These are phyloP conservation scores for Alternaria dauci DNA, from an alignment of 2,329 filamentous ascomycete species.

Conservation along the genomic window DNA sequence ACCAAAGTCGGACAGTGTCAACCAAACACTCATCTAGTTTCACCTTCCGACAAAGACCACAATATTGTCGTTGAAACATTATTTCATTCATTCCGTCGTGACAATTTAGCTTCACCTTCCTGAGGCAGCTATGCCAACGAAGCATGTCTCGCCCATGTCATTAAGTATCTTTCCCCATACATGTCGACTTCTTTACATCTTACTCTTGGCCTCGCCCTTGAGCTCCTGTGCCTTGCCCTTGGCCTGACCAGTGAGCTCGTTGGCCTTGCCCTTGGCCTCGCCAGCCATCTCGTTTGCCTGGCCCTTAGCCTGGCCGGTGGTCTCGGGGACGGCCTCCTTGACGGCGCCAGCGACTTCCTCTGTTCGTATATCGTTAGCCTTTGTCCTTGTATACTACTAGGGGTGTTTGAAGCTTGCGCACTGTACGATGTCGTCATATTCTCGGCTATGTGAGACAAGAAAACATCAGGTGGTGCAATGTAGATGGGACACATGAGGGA, in stretches of 20 bases:
- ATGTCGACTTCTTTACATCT: constrained; percentile 41
- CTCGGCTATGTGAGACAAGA: constrained; percentile 8
- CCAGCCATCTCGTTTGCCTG: constrained; percentile 53
- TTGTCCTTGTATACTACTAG: neutral
- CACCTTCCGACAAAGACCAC: neutral
- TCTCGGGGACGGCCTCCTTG: constrained; percentile 46
- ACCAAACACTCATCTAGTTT: neutral
- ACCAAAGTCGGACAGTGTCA: neutral
- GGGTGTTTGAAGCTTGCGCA: neutral
- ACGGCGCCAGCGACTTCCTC: constrained; percentile 60
- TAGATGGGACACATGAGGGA: neutral
- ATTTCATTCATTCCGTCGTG: constrained; percentile 6
- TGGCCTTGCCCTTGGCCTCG: constrained; percentile 55
- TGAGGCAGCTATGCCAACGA: neutral
- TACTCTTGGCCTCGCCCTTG: constrained; percentile 58
- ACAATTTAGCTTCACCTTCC: neutral
- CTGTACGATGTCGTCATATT: constrained; percentile 23
- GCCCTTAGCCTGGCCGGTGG: constrained; percentile 49
- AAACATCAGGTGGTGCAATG: constrained; percentile 9
- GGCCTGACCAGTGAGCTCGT: constrained; percentile 54
- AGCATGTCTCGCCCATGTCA: neutral
- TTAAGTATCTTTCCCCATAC: constrained; percentile 1
- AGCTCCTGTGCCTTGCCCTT: constrained; percentile 55
- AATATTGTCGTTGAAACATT: constrained; percentile 8
- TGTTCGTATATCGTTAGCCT: constrained; percentile 41